Conservation (phyloP, 495 filamentous ascomycete species). For the Aspergillus avenaceus region DNA sequence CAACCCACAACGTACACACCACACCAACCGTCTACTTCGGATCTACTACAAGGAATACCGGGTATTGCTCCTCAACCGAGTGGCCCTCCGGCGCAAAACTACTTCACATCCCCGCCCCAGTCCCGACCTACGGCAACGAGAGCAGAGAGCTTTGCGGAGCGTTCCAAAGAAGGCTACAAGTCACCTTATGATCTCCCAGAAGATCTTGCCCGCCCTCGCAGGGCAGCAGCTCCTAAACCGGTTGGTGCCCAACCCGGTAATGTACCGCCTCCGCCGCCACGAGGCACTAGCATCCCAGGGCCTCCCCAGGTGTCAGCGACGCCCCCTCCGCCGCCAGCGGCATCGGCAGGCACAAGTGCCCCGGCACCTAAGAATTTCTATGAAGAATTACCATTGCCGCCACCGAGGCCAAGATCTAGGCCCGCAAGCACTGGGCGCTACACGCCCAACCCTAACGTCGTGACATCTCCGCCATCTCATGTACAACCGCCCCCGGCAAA, state of each 20-base stretch:
- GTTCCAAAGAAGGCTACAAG: constrained; percentile 82
- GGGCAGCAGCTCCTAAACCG: constrained; percentile 43
- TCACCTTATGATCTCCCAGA: constrained; percentile 95
- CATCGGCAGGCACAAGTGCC: constrained; percentile 29
- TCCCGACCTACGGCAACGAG: constrained; percentile 33
- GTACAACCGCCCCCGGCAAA: constrained; percentile 9
- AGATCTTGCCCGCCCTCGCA: constrained; percentile 68
- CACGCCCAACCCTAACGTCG: constrained; percentile 38
- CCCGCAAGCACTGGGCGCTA: constrained; percentile 47
- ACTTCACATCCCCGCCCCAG: constrained; percentile 34
- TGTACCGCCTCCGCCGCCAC: constrained; percentile 41
- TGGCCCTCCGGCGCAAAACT: constrained; percentile 31
- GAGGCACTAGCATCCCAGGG: constrained; percentile 57
- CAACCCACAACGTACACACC: constrained; percentile 32
- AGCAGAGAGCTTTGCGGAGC: constrained; percentile 78
- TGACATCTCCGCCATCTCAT: constrained; percentile 8
- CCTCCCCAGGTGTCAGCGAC: constrained; percentile 25
- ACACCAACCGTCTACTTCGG: constrained; percentile 42
- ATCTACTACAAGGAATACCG: constrained; percentile 31
- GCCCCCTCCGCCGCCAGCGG: constrained; percentile 19
- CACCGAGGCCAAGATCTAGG: constrained; percentile 42
- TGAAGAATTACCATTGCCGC: constrained; percentile 78
- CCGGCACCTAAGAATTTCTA: constrained; percentile 62
- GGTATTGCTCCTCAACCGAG: constrained; percentile 25
- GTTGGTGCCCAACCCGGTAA: constrained; percentile 18